phyloP scores from a whole-genome alignment of 2,329 filamentous ascomycete species.

The Arthrobotrys entomopaga region DNA sequence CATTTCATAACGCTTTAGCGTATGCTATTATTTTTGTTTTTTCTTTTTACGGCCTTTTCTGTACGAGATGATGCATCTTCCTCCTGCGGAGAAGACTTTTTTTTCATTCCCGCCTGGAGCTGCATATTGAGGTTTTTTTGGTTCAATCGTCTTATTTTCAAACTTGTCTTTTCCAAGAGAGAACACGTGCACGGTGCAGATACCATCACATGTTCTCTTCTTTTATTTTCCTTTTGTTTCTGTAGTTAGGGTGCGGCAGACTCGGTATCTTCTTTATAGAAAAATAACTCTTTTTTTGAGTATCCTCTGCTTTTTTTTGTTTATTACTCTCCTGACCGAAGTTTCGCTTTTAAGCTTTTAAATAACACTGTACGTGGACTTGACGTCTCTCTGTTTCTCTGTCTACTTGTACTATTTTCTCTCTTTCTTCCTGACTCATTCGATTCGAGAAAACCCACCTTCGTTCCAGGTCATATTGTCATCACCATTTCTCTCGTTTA shows the following conservation, averaged over 20 bases:
- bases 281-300: constrained; percentile 1
- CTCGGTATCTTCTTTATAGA: constrained; percentile 24
- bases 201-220: constrained; percentile 7
- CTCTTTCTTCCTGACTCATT: background rate
- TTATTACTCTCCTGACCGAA: too few relatives aligned
- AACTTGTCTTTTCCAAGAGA: background rate
- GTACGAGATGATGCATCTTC: constrained; percentile 3
- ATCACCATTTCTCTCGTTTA: constrained; percentile 17
- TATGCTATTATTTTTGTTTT: constrained; percentile 17
- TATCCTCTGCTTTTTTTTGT: too few relatives aligned
- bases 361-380: constrained; percentile 17
- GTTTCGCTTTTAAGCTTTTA: too few relatives aligned
- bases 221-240: constrained; percentile 1
- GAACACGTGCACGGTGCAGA: constrained; percentile 8
- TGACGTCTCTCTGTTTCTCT: constrained; percentile 36
- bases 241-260: constrained; percentile 51
- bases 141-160: constrained; percentile 5
- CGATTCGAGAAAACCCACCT: background rate
- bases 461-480: constrained; percentile 31
- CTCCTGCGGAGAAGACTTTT: background rate
- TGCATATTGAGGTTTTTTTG: constrained; percentile 38
- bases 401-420: constrained; percentile 31
- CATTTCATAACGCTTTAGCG: constrained; percentile 33
- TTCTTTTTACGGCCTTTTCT: constrained; percentile 2
- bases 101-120: background rate